A percentile compares a stretch with the other conserved stretches of the same genome.
phyloP scores from a whole-genome alignment of 768 basidiomycete species.

The Russula brevipes region DNA sequence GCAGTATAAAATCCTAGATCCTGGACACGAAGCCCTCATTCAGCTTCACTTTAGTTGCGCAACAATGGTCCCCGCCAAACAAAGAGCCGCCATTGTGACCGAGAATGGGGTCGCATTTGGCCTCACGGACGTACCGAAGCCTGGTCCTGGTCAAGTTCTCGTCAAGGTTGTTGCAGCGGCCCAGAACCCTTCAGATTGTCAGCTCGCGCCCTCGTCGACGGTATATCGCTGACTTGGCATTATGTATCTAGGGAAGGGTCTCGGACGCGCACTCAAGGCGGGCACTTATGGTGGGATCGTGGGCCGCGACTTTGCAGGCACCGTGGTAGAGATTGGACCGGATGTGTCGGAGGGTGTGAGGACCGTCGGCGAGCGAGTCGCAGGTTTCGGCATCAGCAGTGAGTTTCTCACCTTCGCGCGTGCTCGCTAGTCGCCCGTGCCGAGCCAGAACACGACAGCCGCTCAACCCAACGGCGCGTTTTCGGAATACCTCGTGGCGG shows the following conservation, averaged over 20 bases:
- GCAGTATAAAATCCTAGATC: no score
- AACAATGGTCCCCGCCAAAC: slow-evolving; percentile 9
- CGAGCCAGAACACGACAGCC: neutral
- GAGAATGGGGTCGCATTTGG: slow-evolving; percentile 1
- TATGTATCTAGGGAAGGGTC: neutral
- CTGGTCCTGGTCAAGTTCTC: slow-evolving; percentile 11
- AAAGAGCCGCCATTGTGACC: slow-evolving; percentile 8
- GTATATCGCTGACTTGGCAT: neutral
- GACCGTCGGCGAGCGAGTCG: slow-evolving; percentile 24
- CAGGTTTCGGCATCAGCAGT: slow-evolving; percentile 9
- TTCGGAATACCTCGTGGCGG: slow-evolving; percentile 17
- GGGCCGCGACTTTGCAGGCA: slow-evolving; percentile 22
- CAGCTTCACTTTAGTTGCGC: neutral
- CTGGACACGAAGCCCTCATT: neutral
- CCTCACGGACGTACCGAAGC: slow-evolving; percentile 7
- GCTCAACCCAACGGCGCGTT: slow-evolving; percentile 15
- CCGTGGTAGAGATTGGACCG: slow-evolving; percentile 20
- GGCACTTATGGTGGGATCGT: slow-evolving; percentile 6
- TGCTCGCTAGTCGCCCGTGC: neutral
- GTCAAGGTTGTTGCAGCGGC: slow-evolving; percentile 12
- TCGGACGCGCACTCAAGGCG: neutral
- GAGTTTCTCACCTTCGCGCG: neutral
- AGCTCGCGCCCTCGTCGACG: neutral
- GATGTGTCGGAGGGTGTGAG: slow-evolving; percentile 17
- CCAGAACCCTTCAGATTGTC: slow-evolving; percentile 17